Evolutionary conservation across 192 early-diverging fungal species (phyloP), one percentile per base, ranked within the genome.

Genomic region (Gaertneriomyces semiglobifer): DNA sequence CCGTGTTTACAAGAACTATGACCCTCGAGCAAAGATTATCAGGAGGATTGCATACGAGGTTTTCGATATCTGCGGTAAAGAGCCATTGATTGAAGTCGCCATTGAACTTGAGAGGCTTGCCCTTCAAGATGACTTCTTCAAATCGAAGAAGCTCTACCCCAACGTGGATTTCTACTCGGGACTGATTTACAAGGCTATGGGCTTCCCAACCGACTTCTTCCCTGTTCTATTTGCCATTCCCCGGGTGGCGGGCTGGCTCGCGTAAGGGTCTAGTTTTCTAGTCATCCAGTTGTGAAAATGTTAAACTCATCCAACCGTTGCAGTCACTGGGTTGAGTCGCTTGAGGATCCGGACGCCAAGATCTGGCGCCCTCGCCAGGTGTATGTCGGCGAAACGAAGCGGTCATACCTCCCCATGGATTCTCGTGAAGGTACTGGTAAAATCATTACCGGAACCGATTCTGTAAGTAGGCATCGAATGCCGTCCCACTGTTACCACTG

Each of bases 201-300:
- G 86, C 11, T 88, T 88, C 70, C 86, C 86, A 19, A 81, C 80
- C 58, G 86, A 88, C 63, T 83, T 87, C 69, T 88, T 88, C 78
- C 86, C 86, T 18, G 86, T 88, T 2, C 72, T 88, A 18, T 84
- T 87, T 76, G 81, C 79, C 59, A 81, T 76, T 59, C 74, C 72
- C 61, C 39, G 85, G 55, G 67, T 85, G 18, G 74, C 77, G 1
- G 84, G 84, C 9, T 86, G 84, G 84, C 66, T 86, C 42, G 84
- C 84, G 45, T 58, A 38, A 58, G 56, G n/a, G n/a, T n/a, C 20
- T 5, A 52, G 20, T 52, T 52, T 61, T 44, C 12, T 61, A 33
- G 41, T 58, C 14, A n/a, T 61, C n/a, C 59, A n/a, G 18, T 63
- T 25, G 0, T 63, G 20, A 25, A 4, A 14, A 5, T 19, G 7